Evolutionary conservation across 495 filamentous ascomycete species (phyloP).

Genomic region (Darksidea phi): DNA sequence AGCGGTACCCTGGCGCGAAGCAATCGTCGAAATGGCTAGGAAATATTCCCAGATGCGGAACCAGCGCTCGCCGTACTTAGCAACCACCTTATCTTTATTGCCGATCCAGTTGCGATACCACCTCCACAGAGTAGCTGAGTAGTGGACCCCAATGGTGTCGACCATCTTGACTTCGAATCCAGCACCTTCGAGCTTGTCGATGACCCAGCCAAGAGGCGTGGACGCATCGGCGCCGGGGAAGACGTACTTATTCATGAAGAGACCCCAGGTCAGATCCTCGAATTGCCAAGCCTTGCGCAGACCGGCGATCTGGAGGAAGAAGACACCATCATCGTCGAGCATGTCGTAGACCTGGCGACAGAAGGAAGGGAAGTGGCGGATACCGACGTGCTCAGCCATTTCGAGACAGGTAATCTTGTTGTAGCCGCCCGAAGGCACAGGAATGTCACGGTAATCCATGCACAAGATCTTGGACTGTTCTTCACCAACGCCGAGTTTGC

Average conservation of each 20-base stretch:
- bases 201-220: conserved; percentile 71
- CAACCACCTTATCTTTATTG: conserved; percentile 90
- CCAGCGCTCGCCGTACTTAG: conserved; percentile 95
- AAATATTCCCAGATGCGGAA: conserved; percentile 99
- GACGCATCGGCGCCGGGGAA: conserved; percentile 87
- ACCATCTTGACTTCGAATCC: conserved; percentile 75
- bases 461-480: conserved; percentile 73
- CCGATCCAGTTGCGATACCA: conserved; percentile 99
- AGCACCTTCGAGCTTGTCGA: conserved; percentile 68
- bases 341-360: conserved; percentile 74
- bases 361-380: conserved; percentile 68
- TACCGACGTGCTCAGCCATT: conserved; percentile 89
- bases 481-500: conserved; percentile 65
- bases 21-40: conserved; percentile 89
- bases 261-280: conserved; percentile 82
- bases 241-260: conserved; percentile 92
- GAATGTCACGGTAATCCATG: conserved; percentile 84
- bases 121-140: conserved; percentile 93
- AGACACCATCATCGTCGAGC: conserved; percentile 81
- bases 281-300: conserved; percentile 82
- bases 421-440: conserved; percentile 65
- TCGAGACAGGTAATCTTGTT: conserved; percentile 86
- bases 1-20: conserved; percentile 86
- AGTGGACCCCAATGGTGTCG: conserved; percentile 93
- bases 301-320: conserved; percentile 83